Percentiles rank a stretch among this genome's conserved stretches.
Evolutionary conservation across 768 basidiomycete genomes (phyloP).

Genomic region (Suillus placidus): DNA sequence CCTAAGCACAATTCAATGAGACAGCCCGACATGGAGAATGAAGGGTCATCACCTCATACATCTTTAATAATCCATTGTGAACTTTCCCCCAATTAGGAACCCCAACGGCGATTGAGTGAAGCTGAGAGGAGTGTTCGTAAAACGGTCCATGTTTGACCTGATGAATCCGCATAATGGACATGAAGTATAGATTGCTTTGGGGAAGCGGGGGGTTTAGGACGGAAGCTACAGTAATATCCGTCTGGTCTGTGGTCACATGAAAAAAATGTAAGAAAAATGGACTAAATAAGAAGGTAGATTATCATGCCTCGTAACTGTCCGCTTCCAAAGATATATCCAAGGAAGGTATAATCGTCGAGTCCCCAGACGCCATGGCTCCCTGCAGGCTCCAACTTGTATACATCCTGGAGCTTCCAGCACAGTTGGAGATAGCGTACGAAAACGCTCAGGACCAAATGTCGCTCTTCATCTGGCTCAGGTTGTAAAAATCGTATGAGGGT

Average conservation of each 20-base stretch:
- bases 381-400: slow-evolving; percentile 91
- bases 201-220: slow-evolving; percentile 62
- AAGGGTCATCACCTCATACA: slow-evolving; percentile 77
- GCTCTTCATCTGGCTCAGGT: slow-evolving; percentile 63
- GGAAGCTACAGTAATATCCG: slow-evolving; percentile 61
- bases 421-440: slow-evolving; percentile 80
- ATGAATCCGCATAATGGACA: slow-evolving; percentile 76
- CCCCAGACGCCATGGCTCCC: slow-evolving; percentile 99
- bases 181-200: slow-evolving; percentile 77
- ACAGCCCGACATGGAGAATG: not conserved
- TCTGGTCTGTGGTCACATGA: slow-evolving; percentile 52
- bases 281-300: slow-evolving; percentile 14
- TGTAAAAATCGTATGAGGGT: slow-evolving; percentile 68
- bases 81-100: slow-evolving; percentile 93
- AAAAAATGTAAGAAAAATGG: not conserved
- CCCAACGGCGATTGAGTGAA: slow-evolving; percentile 84
- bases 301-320: slow-evolving; percentile 77
- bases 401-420: slow-evolving; percentile 85
- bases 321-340: slow-evolving; percentile 90
- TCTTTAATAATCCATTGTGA: slow-evolving; percentile 87
- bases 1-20: slow-evolving; percentile 44
- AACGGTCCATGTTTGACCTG: slow-evolving; percentile 87
- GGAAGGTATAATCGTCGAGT: slow-evolving; percentile 87
- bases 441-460: slow-evolving; percentile 56
- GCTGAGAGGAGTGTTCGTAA: slow-evolving; percentile 89